Base-by-base conservation (phyloP, 495 filamentous ascomycete species). In the Penicillium alfredii region DNA sequence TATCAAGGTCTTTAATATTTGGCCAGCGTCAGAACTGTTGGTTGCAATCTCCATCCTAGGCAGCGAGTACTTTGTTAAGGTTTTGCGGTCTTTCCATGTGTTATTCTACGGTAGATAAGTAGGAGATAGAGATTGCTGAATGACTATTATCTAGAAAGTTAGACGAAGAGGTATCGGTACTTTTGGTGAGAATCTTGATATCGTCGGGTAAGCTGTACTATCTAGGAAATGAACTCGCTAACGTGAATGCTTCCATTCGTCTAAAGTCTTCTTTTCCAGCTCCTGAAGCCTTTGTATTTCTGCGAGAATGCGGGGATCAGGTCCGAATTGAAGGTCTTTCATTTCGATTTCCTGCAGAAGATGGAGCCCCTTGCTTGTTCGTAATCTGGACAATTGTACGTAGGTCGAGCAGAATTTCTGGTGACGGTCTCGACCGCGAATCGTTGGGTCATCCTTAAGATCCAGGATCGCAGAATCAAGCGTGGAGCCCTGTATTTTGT, bases 271-370 rank as follows among this genome's bases (percentile, higher is more conserved):
- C 24, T 25, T 36, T 1, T 36, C 8, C 21, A 26, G 34, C 15
- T 19, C 34, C 21, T 28, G 5, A 25, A 36, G 34, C 17, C 34
- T 36, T 14, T 36, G 22, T 10, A 28, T 36, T 36, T 36, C 34
- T 6, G 11, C 15, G 12, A 36, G 34, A 10, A 36, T 13, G 11
- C 34, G 34, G 10, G 34, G 11, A 36, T 36, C 34, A 28, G 34
- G 21, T 36, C 20, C 21, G 10, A 36, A 36, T 17, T 36, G 21
- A 21, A 36, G 21, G 16, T 28, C 21, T 3, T 28, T 28, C 4
- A 36, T 36, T 14, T 36, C 34, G 34, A 26, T 26, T 28, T 36
- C 4, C 34, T 36, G 34, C 20, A 36, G 34, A 28, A 36, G 34
- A 36, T 36, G 14, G 21, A 26, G 34, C 17, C 21, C 21, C 26